These are phyloP conservation scores for Chytriomyces confervae DNA, from an alignment of 192 early-diverging fungal species.

Conservation along the genomic window DNA sequence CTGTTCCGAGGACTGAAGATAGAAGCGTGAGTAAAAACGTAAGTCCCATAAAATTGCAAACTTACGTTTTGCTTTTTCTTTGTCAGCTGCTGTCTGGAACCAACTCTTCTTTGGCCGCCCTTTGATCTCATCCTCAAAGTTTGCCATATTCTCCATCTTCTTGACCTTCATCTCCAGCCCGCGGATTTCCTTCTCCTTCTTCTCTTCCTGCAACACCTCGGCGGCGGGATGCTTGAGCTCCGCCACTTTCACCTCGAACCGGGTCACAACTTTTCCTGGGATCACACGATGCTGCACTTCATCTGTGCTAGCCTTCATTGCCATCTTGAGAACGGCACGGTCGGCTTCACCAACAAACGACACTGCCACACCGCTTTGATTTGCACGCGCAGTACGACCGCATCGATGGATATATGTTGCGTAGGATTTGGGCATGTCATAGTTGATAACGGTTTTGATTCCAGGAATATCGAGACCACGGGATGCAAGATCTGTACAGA, in stretches of 20 bases:
- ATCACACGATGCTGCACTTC: conserved; percentile 91
- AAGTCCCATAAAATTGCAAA: conserved; percentile 2
- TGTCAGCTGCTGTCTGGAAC: conserved; percentile 88
- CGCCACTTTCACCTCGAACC: conserved; percentile 77
- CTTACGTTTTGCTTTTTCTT: conserved; percentile 65
- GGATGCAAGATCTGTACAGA: conserved; percentile 96
- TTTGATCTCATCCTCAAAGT: conserved; percentile 86
- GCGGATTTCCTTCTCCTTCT: conserved; percentile 78
- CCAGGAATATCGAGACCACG: conserved; percentile 97
- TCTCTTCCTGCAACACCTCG: conserved; percentile 56
- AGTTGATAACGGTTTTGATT: conserved; percentile 97
- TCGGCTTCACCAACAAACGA: conserved; percentile 92
- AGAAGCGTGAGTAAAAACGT: conserved; percentile 2
- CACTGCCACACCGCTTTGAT: conserved; percentile 83
- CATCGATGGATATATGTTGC: conserved; percentile 93
- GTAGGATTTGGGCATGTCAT: conserved; percentile 94
- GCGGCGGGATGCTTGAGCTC: conserved; percentile 59
- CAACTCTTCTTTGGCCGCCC: conserved; percentile 88
- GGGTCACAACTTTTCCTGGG: conserved; percentile 73
- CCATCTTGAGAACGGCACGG: conserved; percentile 89
- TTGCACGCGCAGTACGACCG: conserved; percentile 95
- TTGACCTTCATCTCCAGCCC: conserved; percentile 91
- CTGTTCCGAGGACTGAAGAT: conserved; percentile 40
- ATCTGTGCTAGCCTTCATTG: conserved; percentile 79
- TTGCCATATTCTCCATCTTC: conserved; percentile 84